Evolutionary conservation across 805 yeast species (phyloP).

Genomic region (Suhomyces sp.): DNA sequence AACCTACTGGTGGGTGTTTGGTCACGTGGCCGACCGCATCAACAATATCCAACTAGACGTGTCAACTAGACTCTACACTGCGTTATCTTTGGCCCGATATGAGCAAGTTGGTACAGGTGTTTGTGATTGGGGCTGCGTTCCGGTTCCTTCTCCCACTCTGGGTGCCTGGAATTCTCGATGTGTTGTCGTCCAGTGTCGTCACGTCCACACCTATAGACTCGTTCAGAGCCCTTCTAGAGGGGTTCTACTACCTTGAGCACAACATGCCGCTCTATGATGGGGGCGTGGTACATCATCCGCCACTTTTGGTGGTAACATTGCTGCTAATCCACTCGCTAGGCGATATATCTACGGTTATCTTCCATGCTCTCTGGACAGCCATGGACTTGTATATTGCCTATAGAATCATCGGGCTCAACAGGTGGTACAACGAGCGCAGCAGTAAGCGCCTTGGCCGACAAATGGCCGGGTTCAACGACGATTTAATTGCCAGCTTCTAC

Average conservation of each 20-base stretch:
- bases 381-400: constrained; percentile 59
- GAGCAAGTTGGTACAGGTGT: constrained; percentile 22
- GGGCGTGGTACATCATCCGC: constrained; percentile 84
- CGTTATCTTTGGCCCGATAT: not conserved
- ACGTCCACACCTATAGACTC: constrained; percentile 74
- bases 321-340: constrained; percentile 29
- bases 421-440: constrained; percentile 32
- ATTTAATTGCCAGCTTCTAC: constrained; percentile 59
- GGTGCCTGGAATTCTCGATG: constrained; percentile 27
- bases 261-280: constrained; percentile 72
- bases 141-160: constrained; percentile 35
- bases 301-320: constrained; percentile 58
- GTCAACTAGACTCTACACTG: too few species aligned
- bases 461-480: constrained; percentile 30
- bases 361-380: constrained; percentile 49
- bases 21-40: not conserved
- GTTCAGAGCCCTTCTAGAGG: constrained; percentile 46
- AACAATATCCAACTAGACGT: not conserved
- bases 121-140: constrained; percentile 27
- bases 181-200: constrained; percentile 45
- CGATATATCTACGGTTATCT: constrained; percentile 11
- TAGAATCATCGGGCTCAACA: constrained; percentile 49
- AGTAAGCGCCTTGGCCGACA: constrained; percentile 9
- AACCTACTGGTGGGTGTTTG: not conserved
- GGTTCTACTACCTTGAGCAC: constrained; percentile 38